A percentile compares a stretch with the other conserved stretches of the same genome.
Evolutionary conservation across 139 green algal species (phyloP).

Genomic region (Chlamydomonas incerta): DNA sequence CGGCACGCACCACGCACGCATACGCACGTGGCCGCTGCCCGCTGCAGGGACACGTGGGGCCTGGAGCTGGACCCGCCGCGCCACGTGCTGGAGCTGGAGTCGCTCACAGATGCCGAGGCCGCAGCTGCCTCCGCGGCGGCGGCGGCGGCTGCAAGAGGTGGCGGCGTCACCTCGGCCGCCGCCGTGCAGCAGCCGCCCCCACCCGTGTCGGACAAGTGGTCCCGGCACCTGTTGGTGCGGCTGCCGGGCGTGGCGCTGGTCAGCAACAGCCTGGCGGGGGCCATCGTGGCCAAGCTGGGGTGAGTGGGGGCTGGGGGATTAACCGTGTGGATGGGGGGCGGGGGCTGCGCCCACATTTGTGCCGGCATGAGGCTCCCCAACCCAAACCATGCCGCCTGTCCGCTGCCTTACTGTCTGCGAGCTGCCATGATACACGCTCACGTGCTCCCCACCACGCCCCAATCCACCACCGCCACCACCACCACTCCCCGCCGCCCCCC

Average conservation of each 20-base stretch:
- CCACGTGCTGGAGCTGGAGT: slow-evolving; percentile 82
- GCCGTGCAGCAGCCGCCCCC: background rate
- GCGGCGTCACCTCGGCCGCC: too few species aligned
- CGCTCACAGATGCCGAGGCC: slow-evolving; percentile 43
- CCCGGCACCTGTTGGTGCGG: slow-evolving; percentile 83
- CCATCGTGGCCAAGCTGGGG: slow-evolving; percentile 38
- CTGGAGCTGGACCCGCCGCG: slow-evolving; percentile 37
- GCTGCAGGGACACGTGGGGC: slow-evolving; percentile 47
- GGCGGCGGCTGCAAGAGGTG: background rate
- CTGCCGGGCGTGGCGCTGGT: slow-evolving; percentile 71
- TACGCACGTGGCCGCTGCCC: too few species aligned
- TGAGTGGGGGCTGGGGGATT: background rate
- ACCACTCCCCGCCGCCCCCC: background rate
- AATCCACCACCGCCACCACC: too few species aligned
- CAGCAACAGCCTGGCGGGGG: slow-evolving; percentile 62
- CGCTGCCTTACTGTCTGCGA: too few species aligned
- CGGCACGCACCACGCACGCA: too few species aligned
- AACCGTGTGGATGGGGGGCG: too few species aligned
- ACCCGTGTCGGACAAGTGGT: slow-evolving; percentile 74
- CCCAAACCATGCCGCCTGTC: too few species aligned
- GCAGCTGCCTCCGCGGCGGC: slow-evolving; percentile 6
- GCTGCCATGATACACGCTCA: too few species aligned
- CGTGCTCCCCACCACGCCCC: too few species aligned
- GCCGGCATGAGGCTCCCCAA: too few species aligned
- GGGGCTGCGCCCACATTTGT: too few species aligned